Percentiles rank a stretch among this genome's conserved stretches.
Conservation (phyloP, 1,284 basidiomycete species). For the Ganoderma sinense region DNA sequence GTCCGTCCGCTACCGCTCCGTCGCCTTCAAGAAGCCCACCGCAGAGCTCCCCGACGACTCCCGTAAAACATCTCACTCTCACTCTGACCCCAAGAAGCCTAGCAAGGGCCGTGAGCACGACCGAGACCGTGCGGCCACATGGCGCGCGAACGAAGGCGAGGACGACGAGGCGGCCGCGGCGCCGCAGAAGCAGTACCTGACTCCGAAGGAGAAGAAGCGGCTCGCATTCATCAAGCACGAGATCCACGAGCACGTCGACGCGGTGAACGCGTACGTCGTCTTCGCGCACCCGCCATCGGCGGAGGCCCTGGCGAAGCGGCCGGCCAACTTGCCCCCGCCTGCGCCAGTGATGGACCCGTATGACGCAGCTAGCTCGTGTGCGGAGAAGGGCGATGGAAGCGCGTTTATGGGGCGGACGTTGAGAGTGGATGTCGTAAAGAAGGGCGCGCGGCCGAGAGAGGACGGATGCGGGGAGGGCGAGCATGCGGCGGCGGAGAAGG, state of each 20-base stretch:
- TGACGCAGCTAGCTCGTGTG: slow-evolving; percentile 71
- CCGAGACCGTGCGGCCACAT: slow-evolving; percentile 68
- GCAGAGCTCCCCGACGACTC: slow-evolving; percentile 59
- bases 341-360: slow-evolving; percentile 70
- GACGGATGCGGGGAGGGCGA: not conserved
- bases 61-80: slow-evolving; percentile 24
- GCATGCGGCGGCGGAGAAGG: slow-evolving; percentile 7
- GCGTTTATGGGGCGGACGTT: slow-evolving; percentile 80
- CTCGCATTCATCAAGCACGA: slow-evolving; percentile 95
- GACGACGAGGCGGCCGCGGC: slow-evolving; percentile 47
- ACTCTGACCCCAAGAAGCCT: slow-evolving; percentile 34
- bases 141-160: slow-evolving; percentile 58
- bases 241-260: slow-evolving; percentile 75
- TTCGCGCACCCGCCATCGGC: slow-evolving; percentile 74
- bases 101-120: slow-evolving; percentile 55
- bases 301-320: slow-evolving; percentile 35
- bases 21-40: slow-evolving; percentile 86
- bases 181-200: slow-evolving; percentile 72
- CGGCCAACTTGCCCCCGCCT: slow-evolving; percentile 65
- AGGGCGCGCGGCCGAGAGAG: slow-evolving; percentile 38
- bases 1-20: slow-evolving; percentile 89
- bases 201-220: slow-evolving; percentile 89
- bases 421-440: slow-evolving; percentile 74
- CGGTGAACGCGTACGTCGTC: slow-evolving; percentile 88
- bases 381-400: slow-evolving; percentile 74